Base-by-base conservation (phyloP, 371 early-diverging fungal species). In the Rhizopus stolonifer region DNA sequence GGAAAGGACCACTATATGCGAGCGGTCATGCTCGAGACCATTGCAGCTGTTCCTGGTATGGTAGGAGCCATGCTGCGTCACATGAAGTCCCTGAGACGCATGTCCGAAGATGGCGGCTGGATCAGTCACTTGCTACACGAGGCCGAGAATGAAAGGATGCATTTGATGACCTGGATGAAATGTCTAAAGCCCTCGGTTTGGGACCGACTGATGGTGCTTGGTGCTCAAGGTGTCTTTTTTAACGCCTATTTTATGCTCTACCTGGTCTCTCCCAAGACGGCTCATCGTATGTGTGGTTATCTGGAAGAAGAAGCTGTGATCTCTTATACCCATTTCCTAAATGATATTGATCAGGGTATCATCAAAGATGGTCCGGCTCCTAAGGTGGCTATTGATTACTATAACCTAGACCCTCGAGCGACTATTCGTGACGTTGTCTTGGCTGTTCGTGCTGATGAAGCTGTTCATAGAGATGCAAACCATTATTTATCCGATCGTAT, bases 381-480 rank as follows among this genome's bases (percentile, higher is more conserved):
- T 11, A 60, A 84, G 39, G 83, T 96, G 32, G 97, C 98, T 15
- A 86, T 72, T 32, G 62, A 90, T 31, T 99, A 99, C 65, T 99
- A 95, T 90, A 85, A 92, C 36, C 72, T 99, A 25, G 80, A 80
- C 10, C 80, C 89, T 0, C 61, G 79, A 10, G 94, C 99, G 1
- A 89, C 87, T 3, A 64, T 99, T 42, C 81, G 90, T 15, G 98
- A 99, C 49, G 91, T 96, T 8, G 93, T 95, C 13, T 64, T 91
- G 15, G 96, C 95, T 24, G 87, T 99, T 8, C 80, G 99, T n/a
- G 89, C 95, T 3, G 99, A 99, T 61, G 99, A 99, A 66, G 93
- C 90, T 3, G 73, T 88, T 15, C 99, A 98, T 61, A 81, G 96
- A 54, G 95, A 97, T 53, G 87, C 92, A 11, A 99, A 99, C 79